Percentiles rank a stretch among this genome's conserved stretches.
Conservation (phyloP, 345 rosid species). For the Populus alba region DNA sequence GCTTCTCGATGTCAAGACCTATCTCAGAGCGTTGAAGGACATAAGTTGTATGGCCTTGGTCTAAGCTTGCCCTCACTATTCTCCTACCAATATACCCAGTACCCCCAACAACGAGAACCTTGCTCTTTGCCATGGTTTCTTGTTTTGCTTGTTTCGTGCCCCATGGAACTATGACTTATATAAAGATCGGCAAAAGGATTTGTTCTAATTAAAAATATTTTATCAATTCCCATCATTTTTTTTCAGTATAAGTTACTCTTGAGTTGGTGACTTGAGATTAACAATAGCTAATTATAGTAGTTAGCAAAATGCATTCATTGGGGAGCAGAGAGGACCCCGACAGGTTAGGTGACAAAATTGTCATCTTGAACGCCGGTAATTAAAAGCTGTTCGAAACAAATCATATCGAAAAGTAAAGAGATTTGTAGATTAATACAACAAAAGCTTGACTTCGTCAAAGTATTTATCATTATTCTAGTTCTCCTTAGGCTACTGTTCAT, state of each 20-base stretch:
- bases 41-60: slow-evolving; percentile 48
- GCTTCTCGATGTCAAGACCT: slow-evolving; percentile 63
- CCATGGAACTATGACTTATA: background rate
- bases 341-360: background rate
- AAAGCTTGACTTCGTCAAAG: too few relatives aligned
- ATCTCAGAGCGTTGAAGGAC: slow-evolving; percentile 55
- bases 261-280: background rate
- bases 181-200: background rate
- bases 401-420: background rate
- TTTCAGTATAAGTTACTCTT: background rate
- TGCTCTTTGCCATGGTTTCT: slow-evolving; percentile 36
- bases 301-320: background rate
- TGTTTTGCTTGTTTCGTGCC: background rate
- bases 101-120: slow-evolving; percentile 59
- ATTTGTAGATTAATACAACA: too few relatives aligned
- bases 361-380: background rate
- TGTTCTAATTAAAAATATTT: background rate
- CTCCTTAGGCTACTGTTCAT: too few relatives aligned
- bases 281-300: background rate
- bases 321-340: background rate
- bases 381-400: too few relatives aligned
- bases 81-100: slow-evolving; percentile 61
- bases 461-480: too few relatives aligned
- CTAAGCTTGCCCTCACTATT: slow-evolving; percentile 57
- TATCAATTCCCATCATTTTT: background rate